phyloP scores from a whole-genome alignment of 306 rosid species.

The Cucurbita argyrosperma region DNA sequence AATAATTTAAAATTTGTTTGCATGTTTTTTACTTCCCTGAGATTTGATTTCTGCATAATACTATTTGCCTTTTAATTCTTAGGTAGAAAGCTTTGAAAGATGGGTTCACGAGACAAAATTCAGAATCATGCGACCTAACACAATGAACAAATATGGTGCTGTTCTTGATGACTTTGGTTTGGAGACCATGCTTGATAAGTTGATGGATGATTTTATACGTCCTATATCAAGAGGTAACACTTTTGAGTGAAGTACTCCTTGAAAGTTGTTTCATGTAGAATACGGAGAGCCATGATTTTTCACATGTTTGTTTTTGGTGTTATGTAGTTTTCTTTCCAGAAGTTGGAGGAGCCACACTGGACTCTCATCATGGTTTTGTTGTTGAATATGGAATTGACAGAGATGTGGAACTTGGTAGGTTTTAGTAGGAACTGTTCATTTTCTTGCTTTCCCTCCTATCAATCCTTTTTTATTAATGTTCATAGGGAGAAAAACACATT shows the following conservation, averaged over 20 bases:
- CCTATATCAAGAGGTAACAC: slow-evolving; percentile 58
- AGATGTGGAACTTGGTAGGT: slow-evolving; percentile 84
- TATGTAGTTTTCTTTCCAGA: slow-evolving; percentile 72
- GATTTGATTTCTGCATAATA: neutral
- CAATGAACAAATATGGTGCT: slow-evolving; percentile 79
- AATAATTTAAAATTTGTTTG: slow-evolving; percentile 12
- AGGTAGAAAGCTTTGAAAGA: slow-evolving; percentile 90
- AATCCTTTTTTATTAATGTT: neutral
- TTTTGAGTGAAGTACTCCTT: neutral
- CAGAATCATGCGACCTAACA: slow-evolving; percentile 87
- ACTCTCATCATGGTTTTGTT: slow-evolving; percentile 92
- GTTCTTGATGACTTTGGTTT: slow-evolving; percentile 96
- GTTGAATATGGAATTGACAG: slow-evolving; percentile 85
- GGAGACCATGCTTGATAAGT: slow-evolving; percentile 66
- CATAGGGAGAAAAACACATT: neutral
- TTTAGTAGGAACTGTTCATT: neutral
- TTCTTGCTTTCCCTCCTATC: neutral
- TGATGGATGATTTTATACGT: slow-evolving; percentile 58
- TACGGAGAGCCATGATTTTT: neutral
- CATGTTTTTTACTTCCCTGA: neutral
- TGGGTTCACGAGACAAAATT: slow-evolving; percentile 66
- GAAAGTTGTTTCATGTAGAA: neutral
- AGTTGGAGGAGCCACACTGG: slow-evolving; percentile 84
- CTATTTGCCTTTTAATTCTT: slow-evolving; percentile 13
- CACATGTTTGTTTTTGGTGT: slow-evolving; percentile 12